A percentile compares a stretch with the other conserved stretches of the same genome.
phyloP scores from a whole-genome alignment of 805 yeast genomes.

The fission yeast (Schizosaccharomyces pombe) region ASM294v3 CU329670.1:4495501-4496000 shows the following conservation, averaged over 20 bases:
- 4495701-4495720: background rate
- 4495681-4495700: background rate
- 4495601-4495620: background rate
- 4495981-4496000: no score
- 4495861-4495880: no score
- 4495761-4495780: background rate
- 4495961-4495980: background rate
- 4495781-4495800: conserved; percentile 7
- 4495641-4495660: background rate
- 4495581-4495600: background rate
- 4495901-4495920: no score
- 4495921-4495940: no score
- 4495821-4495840: background rate
- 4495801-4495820: conserved; percentile 9
- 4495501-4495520: background rate
- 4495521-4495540: background rate
- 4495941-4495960: background rate
- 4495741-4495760: background rate
- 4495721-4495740: background rate
- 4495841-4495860: background rate
- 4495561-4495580: background rate
- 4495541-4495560: background rate
- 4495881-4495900: no score
- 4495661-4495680: background rate
- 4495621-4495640: background rate